Base-by-base conservation (phyloP, 2,329 filamentous ascomycete species). In the Amauroascus verrucosus region DNA sequence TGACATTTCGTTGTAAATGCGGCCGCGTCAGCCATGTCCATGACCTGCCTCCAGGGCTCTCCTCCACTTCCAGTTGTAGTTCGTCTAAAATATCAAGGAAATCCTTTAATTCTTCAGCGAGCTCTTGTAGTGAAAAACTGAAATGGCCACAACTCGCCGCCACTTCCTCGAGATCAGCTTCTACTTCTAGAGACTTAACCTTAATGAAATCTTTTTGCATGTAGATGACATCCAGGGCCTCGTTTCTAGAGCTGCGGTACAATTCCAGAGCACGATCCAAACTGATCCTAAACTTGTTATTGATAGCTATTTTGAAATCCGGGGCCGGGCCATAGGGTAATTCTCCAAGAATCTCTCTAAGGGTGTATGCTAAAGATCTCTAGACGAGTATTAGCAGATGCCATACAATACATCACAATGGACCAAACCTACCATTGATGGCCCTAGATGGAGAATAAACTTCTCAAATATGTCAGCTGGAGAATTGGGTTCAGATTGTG, bases 91-190 rank as follows among this genome's bases (percentile, higher is more conserved):
- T 83, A 50, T 88, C 82, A 43, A 98, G 70, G 61, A 95, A 93
- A 11, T 79, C 80, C 59, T 87, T 82, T 72, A 95, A 86, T 64
- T 96, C 89, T 64, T 95, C 87, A 0, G 88, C 90, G 64, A 97
- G 91, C 60, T 93, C 86, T 58, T 93, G 81, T 24, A 98, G 75
- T 41, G 86, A 94, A 66, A 93, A 96, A 64, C 87, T 91, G 65
- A 97, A 98, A 69, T 97, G 90, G 0, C 93, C 91, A 64, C 93
- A 98, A 54, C 90, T 94, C n/a, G 93, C 91, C 38, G 91, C 90
- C 9, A 97, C 90, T 68, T 98, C 93, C 67, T 98, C 93, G 54
- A 95, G 89, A 67, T 97, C 93, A 1, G 91, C 93, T 64, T 94
- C 85, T 7, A 91, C 78, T 57, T 85, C 85, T 50, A 88, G 77